Conservation (phyloP, 768 basidiomycete genomes). For the Leccinum barrowsii region DNA sequence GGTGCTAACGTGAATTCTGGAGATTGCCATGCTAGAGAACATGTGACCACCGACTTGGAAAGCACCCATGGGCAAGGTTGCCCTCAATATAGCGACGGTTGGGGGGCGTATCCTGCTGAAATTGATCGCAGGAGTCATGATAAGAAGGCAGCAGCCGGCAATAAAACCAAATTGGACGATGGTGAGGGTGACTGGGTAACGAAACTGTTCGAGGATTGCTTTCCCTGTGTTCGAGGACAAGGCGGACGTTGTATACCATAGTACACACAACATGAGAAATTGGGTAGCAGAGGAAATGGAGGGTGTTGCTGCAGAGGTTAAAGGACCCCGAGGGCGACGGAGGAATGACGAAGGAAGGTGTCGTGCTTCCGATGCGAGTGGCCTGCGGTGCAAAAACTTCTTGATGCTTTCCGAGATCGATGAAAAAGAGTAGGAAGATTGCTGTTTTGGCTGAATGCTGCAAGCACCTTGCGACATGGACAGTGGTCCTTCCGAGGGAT, state of each 20-base stretch:
- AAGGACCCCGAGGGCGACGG: slow-evolving; percentile 22
- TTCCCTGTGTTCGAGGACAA: slow-evolving; percentile 97
- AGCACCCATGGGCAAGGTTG: slow-evolving; percentile 90
- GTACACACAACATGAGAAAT: slow-evolving; percentile 77
- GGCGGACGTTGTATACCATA: slow-evolving; percentile 95
- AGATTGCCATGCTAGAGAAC: slow-evolving; percentile 96
- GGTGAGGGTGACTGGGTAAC: slow-evolving; percentile 94
- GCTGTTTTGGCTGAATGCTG: slow-evolving; percentile 3
- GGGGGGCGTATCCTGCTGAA: slow-evolving; percentile 70
- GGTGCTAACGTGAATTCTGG: slow-evolving; percentile 93
- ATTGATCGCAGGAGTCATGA: slow-evolving; percentile 71
- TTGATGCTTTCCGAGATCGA: slow-evolving; percentile 15
- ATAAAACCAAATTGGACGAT: slow-evolving; percentile 98
- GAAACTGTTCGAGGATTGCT: slow-evolving; percentile 87
- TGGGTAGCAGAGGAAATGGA: slow-evolving; percentile 33
- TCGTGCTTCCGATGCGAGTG: slow-evolving; percentile 11
- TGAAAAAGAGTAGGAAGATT: slow-evolving; percentile 7
- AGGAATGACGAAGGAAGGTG: slow-evolving; percentile 22
- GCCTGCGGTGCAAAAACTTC: slow-evolving; percentile 16
- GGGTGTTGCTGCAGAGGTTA: slow-evolving; percentile 11
- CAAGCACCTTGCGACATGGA: slow-evolving; percentile 7
- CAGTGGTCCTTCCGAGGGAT: slow-evolving; percentile 9
- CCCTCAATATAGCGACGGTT: slow-evolving; percentile 65
- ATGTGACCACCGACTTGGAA: slow-evolving; percentile 99
- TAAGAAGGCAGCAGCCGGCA: slow-evolving; percentile 77